These are phyloP conservation scores for Boeremia exigua DNA, from an alignment of 2,329 filamentous ascomycete species.

Conservation along the genomic window DNA sequence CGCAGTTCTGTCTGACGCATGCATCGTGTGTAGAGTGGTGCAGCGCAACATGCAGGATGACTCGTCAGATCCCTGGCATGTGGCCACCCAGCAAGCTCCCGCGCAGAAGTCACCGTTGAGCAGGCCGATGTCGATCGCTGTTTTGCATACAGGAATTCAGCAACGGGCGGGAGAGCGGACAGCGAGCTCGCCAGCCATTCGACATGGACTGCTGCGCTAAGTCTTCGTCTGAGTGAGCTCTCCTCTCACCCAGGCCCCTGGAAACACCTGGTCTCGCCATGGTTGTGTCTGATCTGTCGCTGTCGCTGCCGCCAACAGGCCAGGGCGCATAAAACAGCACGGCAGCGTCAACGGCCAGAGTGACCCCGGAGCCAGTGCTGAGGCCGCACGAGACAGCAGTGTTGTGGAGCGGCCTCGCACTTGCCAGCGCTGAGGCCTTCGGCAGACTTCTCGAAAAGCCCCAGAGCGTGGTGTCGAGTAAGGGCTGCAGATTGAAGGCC, in stretches of 20 bases:
- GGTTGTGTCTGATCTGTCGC: background rate
- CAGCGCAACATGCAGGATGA: slow-evolving; percentile 24
- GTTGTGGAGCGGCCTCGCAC: slow-evolving; percentile 22
- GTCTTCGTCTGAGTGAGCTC: slow-evolving; percentile 30
- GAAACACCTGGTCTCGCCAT: slow-evolving; percentile 18
- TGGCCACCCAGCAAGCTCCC: slow-evolving; percentile 5
- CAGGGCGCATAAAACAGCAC: background rate
- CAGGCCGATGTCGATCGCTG: slow-evolving; percentile 24
- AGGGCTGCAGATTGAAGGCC: slow-evolving; percentile 26
- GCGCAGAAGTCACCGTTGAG: slow-evolving; percentile 21
- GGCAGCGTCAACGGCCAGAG: background rate
- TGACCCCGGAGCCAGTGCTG: background rate
- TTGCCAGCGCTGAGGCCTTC: slow-evolving; percentile 21
- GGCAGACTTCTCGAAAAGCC: slow-evolving; percentile 34
- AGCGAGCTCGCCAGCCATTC: slow-evolving; percentile 4
- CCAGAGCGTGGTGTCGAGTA: slow-evolving; percentile 35
- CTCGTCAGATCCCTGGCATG: slow-evolving; percentile 16
- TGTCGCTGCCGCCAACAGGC: background rate
- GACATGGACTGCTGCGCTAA: slow-evolving; percentile 19
- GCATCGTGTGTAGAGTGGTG: slow-evolving; percentile 22
- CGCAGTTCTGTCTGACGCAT: slow-evolving; percentile 21
- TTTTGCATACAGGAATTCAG: slow-evolving; percentile 23
- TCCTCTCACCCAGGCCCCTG: slow-evolving; percentile 26
- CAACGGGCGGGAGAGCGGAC: slow-evolving; percentile 33
- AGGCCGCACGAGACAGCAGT: slow-evolving; percentile 4